These are phyloP conservation scores for Alliaria petiolata DNA, from an alignment of 345 rosid species.

Conservation along the genomic window DNA sequence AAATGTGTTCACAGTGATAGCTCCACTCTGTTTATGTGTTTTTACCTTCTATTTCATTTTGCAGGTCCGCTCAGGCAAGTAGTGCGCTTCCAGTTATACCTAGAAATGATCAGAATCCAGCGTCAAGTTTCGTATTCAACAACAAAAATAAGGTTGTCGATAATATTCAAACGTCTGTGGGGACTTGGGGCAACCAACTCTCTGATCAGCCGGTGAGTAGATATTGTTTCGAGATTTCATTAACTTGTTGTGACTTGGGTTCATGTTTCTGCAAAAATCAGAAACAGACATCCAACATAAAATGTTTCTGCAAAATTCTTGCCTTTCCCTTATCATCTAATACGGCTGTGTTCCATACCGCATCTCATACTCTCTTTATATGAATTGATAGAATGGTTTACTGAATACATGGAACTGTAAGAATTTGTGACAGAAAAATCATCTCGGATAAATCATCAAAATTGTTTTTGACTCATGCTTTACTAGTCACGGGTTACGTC, in stretches of 20 bases:
- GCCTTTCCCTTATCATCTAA: background rate
- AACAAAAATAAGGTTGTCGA: conserved; percentile 56
- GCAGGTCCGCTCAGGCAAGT: conserved; percentile 53
- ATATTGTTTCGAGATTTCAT: conserved; percentile 4
- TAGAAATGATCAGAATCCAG: conserved; percentile 45
- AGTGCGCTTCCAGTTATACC: conserved; percentile 32
- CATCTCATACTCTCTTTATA: background rate
- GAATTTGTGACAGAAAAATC: background rate
- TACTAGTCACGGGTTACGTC: background rate
- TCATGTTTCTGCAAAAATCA: background rate
- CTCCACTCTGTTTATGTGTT: background rate
- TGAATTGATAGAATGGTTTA: background rate
- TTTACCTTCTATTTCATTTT: conserved; percentile 16
- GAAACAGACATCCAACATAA: background rate
- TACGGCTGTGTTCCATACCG: background rate
- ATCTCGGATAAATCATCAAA: background rate
- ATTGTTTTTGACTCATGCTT: conserved; percentile 3
- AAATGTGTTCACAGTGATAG: conserved; percentile 4
- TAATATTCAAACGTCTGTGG: conserved; percentile 57
- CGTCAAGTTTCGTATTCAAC: conserved; percentile 48
- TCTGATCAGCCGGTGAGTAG: conserved; percentile 70
- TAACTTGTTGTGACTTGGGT: background rate
- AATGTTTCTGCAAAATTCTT: background rate
- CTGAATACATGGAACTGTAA: background rate
- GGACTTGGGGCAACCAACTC: conserved; percentile 67